These are phyloP conservation scores for Solanum raphanifolium DNA, from an alignment of 257 asterid genomes.

Conservation along the genomic window DNA sequence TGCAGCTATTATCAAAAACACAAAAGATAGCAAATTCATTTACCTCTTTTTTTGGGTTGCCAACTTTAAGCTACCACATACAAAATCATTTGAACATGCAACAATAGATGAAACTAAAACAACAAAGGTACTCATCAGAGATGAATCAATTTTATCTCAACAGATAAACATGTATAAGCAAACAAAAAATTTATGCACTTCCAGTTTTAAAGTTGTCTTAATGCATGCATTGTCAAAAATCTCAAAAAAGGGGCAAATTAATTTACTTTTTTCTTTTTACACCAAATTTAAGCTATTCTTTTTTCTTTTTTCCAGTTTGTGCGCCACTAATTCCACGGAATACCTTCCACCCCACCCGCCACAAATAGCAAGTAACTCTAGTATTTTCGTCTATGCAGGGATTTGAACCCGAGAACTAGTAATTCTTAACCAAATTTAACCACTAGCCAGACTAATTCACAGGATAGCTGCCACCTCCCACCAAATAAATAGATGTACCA, in stretches of 20 bases:
- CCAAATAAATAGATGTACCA: background rate
- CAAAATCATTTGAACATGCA: background rate
- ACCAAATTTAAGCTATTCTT: background rate
- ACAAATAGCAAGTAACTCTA: background rate
- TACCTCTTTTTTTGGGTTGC: background rate
- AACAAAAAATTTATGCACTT: background rate
- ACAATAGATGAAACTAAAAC: background rate
- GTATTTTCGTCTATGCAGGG: background rate
- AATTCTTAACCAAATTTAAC: background rate
- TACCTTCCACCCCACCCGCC: rapidly evolving
- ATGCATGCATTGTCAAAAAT: background rate
- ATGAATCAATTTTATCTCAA: background rate
- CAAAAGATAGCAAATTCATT: background rate
- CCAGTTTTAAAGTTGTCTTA: background rate
- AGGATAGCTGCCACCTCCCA: rapidly evolving
- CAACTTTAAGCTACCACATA: background rate
- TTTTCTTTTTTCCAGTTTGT: background rate
- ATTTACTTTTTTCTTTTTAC: background rate
- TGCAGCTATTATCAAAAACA: background rate
- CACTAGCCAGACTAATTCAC: background rate
- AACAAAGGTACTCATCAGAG: background rate
- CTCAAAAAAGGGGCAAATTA: background rate
- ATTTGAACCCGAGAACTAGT: background rate
- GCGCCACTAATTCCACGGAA: background rate
- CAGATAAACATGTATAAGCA: background rate